These are phyloP conservation scores for Pseudofabraea citricarpa DNA, from an alignment of 2,329 filamentous ascomycete species.

Conservation along the genomic window DNA sequence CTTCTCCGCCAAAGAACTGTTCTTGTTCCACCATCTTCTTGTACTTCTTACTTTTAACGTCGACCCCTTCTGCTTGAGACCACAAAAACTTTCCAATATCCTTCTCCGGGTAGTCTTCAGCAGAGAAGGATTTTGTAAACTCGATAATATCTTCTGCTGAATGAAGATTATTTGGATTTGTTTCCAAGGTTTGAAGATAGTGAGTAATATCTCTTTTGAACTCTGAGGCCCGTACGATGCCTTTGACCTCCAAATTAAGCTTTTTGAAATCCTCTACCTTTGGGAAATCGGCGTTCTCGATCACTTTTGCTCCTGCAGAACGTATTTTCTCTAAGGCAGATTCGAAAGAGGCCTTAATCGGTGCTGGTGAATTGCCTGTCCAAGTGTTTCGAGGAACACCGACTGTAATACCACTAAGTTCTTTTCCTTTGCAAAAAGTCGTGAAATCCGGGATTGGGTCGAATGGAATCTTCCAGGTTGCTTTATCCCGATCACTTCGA, in stretches of 20 bases:
- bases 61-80: constrained; percentile 30
- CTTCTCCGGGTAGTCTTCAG: constrained; percentile 53
- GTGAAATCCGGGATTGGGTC: constrained; percentile 51
- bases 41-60: constrained; percentile 32
- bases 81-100: constrained; percentile 28
- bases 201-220: constrained; percentile 49
- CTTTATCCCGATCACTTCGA: constrained; percentile 51
- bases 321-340: constrained; percentile 43
- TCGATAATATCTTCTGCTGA: constrained; percentile 43
- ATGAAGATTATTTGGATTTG: constrained; percentile 52
- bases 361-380: constrained; percentile 21
- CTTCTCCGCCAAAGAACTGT: background rate
- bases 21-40: background rate
- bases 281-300: constrained; percentile 54
- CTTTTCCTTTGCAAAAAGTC: constrained; percentile 45
- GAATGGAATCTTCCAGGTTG: constrained; percentile 52
- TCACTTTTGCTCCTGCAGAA: constrained; percentile 49
- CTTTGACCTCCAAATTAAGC: background rate
- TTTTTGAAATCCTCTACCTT: constrained; percentile 37
- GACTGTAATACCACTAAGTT: constrained; percentile 51
- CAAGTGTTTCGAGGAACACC: constrained; percentile 58
- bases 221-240: constrained; percentile 47
- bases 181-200: constrained; percentile 49
- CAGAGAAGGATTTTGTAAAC: constrained; percentile 42
- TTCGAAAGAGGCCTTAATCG: constrained; percentile 45